Conservation (phyloP, 2,329 filamentous ascomycete species). For the Pseudocercospora eumusae region DNA sequence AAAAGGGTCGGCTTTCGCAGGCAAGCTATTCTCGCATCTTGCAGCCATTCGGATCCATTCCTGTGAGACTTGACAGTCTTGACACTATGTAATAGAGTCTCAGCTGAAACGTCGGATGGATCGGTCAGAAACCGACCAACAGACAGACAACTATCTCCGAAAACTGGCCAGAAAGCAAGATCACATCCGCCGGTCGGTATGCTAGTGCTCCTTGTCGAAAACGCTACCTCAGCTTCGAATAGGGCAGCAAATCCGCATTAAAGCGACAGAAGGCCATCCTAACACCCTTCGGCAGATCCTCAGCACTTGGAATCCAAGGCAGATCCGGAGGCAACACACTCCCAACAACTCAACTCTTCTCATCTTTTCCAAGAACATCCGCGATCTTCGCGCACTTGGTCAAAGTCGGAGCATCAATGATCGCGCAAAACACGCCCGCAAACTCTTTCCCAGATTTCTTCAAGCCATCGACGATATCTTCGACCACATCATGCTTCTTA, state of each 20-base stretch:
- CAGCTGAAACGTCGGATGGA: background rate
- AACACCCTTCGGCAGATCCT: too few relatives aligned
- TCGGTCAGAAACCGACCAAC: background rate
- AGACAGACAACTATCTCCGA: background rate
- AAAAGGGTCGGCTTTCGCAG: background rate
- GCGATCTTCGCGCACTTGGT: too few relatives aligned
- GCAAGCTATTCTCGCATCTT: background rate
- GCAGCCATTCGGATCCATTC: background rate
- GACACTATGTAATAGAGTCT: too few relatives aligned
- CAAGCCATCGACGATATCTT: slow-evolving; percentile 37
- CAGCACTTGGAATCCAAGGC: too few relatives aligned
- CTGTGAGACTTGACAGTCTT: background rate
- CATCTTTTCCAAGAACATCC: too few relatives aligned
- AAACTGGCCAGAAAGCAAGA: background rate
- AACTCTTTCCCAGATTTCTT: slow-evolving; percentile 33
- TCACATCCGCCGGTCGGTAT: background rate
- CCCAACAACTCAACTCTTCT: too few relatives aligned
- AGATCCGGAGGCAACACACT: too few relatives aligned
- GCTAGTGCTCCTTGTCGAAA: background rate
- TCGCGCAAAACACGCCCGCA: too few relatives aligned
- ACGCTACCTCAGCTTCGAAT: too few relatives aligned
- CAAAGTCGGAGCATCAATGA: too few relatives aligned
- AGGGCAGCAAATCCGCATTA: too few relatives aligned
- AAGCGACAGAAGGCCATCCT: too few relatives aligned
- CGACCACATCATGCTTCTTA: slow-evolving; percentile 35